phyloP scores from a whole-genome alignment of 2,329 filamentous ascomycete genomes.

The Ascochyta fabae region DNA sequence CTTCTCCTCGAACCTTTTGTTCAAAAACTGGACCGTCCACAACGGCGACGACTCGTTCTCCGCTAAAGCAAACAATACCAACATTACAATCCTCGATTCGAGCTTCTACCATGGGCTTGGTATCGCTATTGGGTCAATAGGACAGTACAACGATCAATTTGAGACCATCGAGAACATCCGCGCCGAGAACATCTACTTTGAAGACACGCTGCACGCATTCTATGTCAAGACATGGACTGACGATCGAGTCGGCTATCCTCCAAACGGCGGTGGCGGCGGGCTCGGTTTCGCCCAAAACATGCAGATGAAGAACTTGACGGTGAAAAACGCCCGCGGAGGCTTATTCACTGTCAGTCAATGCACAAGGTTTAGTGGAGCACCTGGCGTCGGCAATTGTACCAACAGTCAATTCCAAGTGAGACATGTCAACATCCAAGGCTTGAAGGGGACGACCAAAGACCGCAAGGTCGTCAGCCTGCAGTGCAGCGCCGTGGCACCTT shows the following conservation, averaged over 20 bases:
- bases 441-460: conserved; percentile 38
- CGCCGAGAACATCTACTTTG: conserved; percentile 56
- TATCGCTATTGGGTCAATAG: conserved; percentile 64
- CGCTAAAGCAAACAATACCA: conserved; percentile 26
- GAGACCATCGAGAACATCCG: conserved; percentile 60
- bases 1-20: conserved; percentile 58
- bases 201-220: conserved; percentile 56
- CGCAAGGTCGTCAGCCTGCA: conserved; percentile 30
- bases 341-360: conserved; percentile 51
- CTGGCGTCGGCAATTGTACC: conserved; percentile 47
- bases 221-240: conserved; percentile 68
- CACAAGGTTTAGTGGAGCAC: conserved; percentile 46
- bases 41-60: conserved; percentile 26
- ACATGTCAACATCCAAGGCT: conserved; percentile 40
- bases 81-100: conserved; percentile 22
- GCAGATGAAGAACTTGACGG: conserved; percentile 45
- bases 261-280: conserved; percentile 66
- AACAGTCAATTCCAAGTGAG: conserved; percentile 51
- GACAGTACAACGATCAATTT: conserved; percentile 58
- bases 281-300: conserved; percentile 54
- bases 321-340: conserved; percentile 33
- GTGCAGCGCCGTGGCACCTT: conserved; percentile 38
- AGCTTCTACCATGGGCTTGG: conserved; percentile 42
- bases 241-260: conserved; percentile 57
- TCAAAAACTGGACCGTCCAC: conserved; percentile 27